Base-by-base conservation (phyloP, 139 green algal species). In the Asterochloris sp. region DNA sequence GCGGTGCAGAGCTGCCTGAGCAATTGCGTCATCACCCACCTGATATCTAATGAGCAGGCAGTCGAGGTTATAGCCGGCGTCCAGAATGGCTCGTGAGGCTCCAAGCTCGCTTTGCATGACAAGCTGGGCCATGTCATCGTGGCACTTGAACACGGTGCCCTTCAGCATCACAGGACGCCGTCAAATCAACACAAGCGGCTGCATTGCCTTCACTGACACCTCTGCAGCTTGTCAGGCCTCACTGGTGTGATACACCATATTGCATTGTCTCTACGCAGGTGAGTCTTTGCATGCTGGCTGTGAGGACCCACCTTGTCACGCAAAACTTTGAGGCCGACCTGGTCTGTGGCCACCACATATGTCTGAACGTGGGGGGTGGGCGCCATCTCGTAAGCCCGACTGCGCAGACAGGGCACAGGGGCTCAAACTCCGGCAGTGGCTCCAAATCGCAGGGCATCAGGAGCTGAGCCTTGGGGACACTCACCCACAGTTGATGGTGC, bases 41-140 rank as follows among this genome's bases (percentile, higher is more conserved):
- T 79, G 75, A 38, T 79, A 79, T 29, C 75, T 29, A 61, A 79
- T 29, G 29, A 79, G 62, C 19, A 79, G 75, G 75, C 75, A 38
- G 75, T 79, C 75, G 24, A 79, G 38, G 47, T 79, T 66, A 38
- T 79, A 79, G 38, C 75, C 75, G 12, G 75, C 75, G 15, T 79
- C 75, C 75, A 79, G 47, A 21, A 90, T 74, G 26, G 85, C 85
- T 38, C 85, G 63, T 8, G 82, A 81, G 13, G 85, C 85, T 8
- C 87, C 87, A 9, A 81, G n/a, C 62, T 90, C 87, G 60, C 80
- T 68, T 15, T 89, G 63, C 63, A 87, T 87, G 0, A 80, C 69
- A 13, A 73, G 60, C 24, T 90, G 85, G 78, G 80, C 84, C 21
- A 76, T 24, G 74, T 75, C 78, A 17, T 38, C 24, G 69, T 87